Conservation (phyloP, 1,284 basidiomycete species). For the Ganoderma leucocontextum region DNA sequence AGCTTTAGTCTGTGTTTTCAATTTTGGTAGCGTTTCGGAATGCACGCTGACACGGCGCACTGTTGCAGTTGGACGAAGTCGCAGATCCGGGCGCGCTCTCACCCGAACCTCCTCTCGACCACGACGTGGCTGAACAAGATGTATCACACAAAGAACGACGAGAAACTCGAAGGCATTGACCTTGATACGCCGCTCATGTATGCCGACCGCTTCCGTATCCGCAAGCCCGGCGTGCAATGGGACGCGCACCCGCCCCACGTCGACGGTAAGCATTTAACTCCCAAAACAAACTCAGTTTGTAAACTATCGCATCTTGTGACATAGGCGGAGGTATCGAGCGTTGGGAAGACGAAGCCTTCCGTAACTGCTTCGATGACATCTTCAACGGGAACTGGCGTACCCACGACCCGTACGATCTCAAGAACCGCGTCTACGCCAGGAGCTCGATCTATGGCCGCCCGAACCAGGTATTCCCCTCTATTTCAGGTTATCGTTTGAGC, state of each 20-base stretch:
- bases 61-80: conserved; percentile 69
- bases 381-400: conserved; percentile 72
- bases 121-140: conserved; percentile 71
- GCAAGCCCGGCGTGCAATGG: conserved; percentile 78
- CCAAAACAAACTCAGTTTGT: not conserved
- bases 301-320: too few species aligned
- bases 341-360: conserved; percentile 83
- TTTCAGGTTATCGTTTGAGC: not conserved
- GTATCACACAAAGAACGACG: conserved; percentile 56
- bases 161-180: conserved; percentile 62
- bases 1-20: conserved; percentile 60
- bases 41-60: not conserved
- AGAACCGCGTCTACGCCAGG: conserved; percentile 66
- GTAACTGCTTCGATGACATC: conserved; percentile 72
- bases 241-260: conserved; percentile 78
- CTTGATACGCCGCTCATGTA: conserved; percentile 77
- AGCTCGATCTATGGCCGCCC: conserved; percentile 68
- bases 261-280: conserved; percentile 57
- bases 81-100: conserved; percentile 77
- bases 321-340: conserved; percentile 82
- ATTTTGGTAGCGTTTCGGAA: not conserved
- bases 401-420: conserved; percentile 77
- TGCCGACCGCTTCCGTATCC: conserved; percentile 85
- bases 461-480: conserved; percentile 52
- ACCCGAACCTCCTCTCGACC: conserved; percentile 74